Base-by-base conservation (phyloP, 1,139 yeast genomes). In the Taphrina sp. region DNA sequence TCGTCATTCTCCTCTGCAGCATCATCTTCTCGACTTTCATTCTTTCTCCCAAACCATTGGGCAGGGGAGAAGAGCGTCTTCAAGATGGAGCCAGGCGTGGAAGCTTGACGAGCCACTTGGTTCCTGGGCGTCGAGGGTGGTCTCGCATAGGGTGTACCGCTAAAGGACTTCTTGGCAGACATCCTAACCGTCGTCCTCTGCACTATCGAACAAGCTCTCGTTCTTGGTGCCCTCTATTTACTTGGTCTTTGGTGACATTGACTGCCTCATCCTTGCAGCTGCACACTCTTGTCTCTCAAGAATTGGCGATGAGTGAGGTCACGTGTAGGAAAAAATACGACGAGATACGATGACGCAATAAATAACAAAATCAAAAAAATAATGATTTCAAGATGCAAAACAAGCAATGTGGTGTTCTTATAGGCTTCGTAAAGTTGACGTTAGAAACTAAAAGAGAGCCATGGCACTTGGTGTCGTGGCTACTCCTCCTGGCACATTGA, bases 401-500 rank as follows among this genome's bases (percentile, higher is more conserved):
- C 12, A 28, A 7, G 31, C 12, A 12, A n/a, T n/a, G n/a, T n/a
- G n/a, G n/a, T n/a, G n/a, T n/a, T n/a, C n/a, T n/a, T n/a, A n/a
- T n/a, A n/a, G 7, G 31, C 10, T 28, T 7, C 12, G 31, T 8
- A 28, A 28, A 7, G 7, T 28, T 28, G 31, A 28, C n/a, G n/a
- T n/a, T n/a, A n/a, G 35, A 14, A 12, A 14, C 19, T 19, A 43
- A 12, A 43, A 33, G 26, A 43, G 29, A 12, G 47, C 47, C 47
- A 43, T 43, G 38, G 34, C 69, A 45, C 67, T 68, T 1, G 69
- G 66, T 2, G 69, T 62, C 19, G 68, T 60, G 5, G 70, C 64
- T 8, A 68, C 68, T 10, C 70, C 71, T 7, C 69, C 67, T 4
- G 60, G 60, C 5, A 64, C 63, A 44, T 66, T 65, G 56, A 67